Conservation (phyloP, 2,329 filamentous ascomycete genomes). For the Fonsecaea erecta region DNA sequence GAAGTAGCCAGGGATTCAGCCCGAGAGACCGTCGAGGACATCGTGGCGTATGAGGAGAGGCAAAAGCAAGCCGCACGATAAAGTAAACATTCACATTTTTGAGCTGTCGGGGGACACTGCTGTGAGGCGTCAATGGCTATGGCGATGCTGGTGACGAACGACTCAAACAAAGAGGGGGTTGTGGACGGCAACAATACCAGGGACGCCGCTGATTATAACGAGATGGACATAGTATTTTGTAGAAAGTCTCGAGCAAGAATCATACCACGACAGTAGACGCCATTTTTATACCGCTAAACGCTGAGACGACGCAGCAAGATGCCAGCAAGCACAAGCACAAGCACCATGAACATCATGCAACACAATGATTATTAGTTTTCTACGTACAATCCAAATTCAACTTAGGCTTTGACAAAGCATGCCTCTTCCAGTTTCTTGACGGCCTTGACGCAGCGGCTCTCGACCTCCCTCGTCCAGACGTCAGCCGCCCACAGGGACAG, state of each 20-base stretch:
- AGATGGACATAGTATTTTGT: neutral
- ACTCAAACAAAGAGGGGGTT: neutral
- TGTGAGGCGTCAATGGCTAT: neutral
- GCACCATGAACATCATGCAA: too few relatives aligned
- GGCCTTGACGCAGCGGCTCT: conserved; percentile 34
- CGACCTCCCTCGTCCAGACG: conserved; percentile 47
- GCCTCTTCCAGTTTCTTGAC: conserved; percentile 35
- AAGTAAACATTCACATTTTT: neutral
- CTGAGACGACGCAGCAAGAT: conserved; percentile 1
- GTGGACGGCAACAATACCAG: neutral
- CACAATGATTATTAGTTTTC: neutral
- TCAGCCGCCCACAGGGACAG: conserved; percentile 61
- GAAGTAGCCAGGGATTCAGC: conserved; percentile 17
- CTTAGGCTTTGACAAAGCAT: conserved; percentile 32
- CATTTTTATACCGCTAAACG: neutral
- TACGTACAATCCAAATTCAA: neutral
- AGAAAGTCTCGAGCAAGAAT: too few relatives aligned
- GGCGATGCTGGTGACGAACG: neutral
- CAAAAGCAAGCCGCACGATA: neutral
- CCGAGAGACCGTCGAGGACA: conserved; percentile 24
- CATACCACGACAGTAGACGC: too few relatives aligned
- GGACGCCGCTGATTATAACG: neutral
- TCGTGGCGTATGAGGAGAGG: conserved; percentile 12
- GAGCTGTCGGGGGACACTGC: neutral
- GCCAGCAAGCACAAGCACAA: too few relatives aligned